Percentiles rank a stretch among this genome's conserved stretches.
phyloP scores from a whole-genome alignment of 2,329 filamentous ascomycete species.

The Alternaria dauci region DNA sequence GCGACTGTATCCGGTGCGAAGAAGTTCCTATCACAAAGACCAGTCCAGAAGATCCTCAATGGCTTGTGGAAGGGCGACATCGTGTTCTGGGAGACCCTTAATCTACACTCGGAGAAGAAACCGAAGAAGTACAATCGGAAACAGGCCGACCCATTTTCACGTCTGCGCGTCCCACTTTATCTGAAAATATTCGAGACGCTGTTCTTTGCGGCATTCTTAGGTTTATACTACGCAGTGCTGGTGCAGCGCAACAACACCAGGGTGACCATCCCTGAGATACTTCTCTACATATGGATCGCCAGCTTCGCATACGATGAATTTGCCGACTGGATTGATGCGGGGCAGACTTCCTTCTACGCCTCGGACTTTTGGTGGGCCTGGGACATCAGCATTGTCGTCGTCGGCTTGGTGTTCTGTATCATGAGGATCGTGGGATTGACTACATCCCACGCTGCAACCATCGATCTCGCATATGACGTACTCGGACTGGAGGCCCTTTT shows the following conservation, averaged over 20 bases:
- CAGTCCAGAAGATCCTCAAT: slow-evolving; percentile 83
- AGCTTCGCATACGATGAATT: slow-evolving; percentile 87
- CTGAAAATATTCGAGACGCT: slow-evolving; percentile 84
- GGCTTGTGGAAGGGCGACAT: slow-evolving; percentile 85
- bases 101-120: slow-evolving; percentile 75
- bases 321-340: slow-evolving; percentile 78
- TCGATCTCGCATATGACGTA: slow-evolving; percentile 86
- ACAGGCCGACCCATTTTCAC: slow-evolving; percentile 61
- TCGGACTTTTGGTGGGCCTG: slow-evolving; percentile 49
- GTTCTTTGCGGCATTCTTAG: slow-evolving; percentile 80
- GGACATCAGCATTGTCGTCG: slow-evolving; percentile 69
- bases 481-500: slow-evolving; percentile 87
- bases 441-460: slow-evolving; percentile 67
- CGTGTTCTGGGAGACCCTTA: slow-evolving; percentile 84
- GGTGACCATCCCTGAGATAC: slow-evolving; percentile 73
- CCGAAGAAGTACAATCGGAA: slow-evolving; percentile 76
- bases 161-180: slow-evolving; percentile 81
- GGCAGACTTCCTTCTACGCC: slow-evolving; percentile 71
- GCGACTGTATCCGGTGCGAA: slow-evolving; percentile 83
- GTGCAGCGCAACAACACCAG: slow-evolving; percentile 72
- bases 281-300: slow-evolving; percentile 85
- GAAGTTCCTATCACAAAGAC: slow-evolving; percentile 80
- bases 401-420: slow-evolving; percentile 74
- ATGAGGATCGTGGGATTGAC: slow-evolving; percentile 72
- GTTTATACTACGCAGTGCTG: slow-evolving; percentile 86